phyloP scores from a whole-genome alignment of 1,139 yeast genomes.

The Geotrichum siamense region DNA sequence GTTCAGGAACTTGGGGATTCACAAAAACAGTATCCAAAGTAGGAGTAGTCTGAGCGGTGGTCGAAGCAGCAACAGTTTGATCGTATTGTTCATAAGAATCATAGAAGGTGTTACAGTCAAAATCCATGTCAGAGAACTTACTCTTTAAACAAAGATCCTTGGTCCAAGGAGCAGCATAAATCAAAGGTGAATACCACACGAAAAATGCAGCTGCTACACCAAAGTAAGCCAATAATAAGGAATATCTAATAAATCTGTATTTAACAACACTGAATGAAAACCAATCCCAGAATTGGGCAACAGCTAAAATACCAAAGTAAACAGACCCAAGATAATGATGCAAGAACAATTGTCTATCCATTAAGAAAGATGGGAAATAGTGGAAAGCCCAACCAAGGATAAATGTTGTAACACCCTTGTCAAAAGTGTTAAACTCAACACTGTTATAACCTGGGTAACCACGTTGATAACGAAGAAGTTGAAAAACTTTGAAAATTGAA shows the following conservation, averaged over 20 bases:
- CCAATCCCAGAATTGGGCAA: constrained; percentile 77
- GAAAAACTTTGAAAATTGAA: constrained; percentile 45
- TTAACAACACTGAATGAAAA: constrained; percentile 38
- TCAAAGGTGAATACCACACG: constrained; percentile 59
- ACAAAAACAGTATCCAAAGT: constrained; percentile 4
- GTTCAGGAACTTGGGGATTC: not conserved
- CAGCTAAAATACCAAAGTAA: constrained; percentile 77
- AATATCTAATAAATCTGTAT: constrained; percentile 40
- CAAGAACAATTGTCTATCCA: constrained; percentile 90
- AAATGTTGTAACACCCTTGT: constrained; percentile 60
- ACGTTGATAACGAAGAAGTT: constrained; percentile 70
- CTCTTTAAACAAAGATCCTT: constrained; percentile 53
- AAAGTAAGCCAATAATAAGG: constrained; percentile 44
- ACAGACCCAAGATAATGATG: constrained; percentile 91
- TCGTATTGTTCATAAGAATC: constrained; percentile 26
- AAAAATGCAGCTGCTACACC: constrained; percentile 50
- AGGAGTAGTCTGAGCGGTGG: constrained; percentile 1
- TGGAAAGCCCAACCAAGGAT: constrained; percentile 79
- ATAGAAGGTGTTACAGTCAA: constrained; percentile 57
- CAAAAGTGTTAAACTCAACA: constrained; percentile 60
- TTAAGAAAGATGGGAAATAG: constrained; percentile 78
- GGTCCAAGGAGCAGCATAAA: constrained; percentile 83
- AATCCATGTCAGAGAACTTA: constrained; percentile 67
- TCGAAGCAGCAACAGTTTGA: not conserved
- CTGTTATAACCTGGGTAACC: constrained; percentile 38